Evolutionary conservation across 768 basidiomycete species (phyloP), one percentile per base, ranked within the genome.

Genomic region (Phaeotremella skinneri): DNA sequence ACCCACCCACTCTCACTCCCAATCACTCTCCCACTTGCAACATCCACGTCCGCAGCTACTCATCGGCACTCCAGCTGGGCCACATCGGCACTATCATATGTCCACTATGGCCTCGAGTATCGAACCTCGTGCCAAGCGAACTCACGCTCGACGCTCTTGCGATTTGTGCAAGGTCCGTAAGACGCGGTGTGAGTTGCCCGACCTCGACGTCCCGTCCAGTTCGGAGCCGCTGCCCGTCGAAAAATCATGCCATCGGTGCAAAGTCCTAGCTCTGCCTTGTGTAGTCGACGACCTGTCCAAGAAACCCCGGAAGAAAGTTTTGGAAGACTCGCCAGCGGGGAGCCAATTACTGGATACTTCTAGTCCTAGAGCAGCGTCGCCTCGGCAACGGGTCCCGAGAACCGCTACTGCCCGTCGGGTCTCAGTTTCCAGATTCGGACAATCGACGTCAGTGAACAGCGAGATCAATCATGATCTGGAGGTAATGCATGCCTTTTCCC

Each of bases 91-190:
- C 9, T 39, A 9, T 39, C 37, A 39, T 39, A 39, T n/a, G 9
- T n/a, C 9, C n/a, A 9, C 37, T n/a, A 39, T n/a, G n/a, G 11
- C 37, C n/a, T 9, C n/a, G 11, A 39, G 9, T 9, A 9, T n/a
- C 9, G 43, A 45, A 45, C 43, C 43, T 13, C 11, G 43, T 14
- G 43, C 71, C 16, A 73, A 73, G 49, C 56, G 71, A 16, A 70
- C 71, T 21, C 71, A 70, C 52, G 71, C 71, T 14, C 43, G 69
- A 49, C 59, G 71, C 14, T 70, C 68, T 6, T 73, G 71, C 60
- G 71, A 73, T 29, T 48, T 73, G 7, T 73, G 71, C 51, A 73
- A 73, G 48, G 55, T 73, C 27, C 62, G 71, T 16, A 73, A 73
- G 45, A 73, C 71, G 13, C 49, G 71, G 49, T 73, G 71, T 52